Evolutionary conservation across 1,284 basidiomycete genomes (phyloP).

Genomic region (Puccinia triticina): DNA sequence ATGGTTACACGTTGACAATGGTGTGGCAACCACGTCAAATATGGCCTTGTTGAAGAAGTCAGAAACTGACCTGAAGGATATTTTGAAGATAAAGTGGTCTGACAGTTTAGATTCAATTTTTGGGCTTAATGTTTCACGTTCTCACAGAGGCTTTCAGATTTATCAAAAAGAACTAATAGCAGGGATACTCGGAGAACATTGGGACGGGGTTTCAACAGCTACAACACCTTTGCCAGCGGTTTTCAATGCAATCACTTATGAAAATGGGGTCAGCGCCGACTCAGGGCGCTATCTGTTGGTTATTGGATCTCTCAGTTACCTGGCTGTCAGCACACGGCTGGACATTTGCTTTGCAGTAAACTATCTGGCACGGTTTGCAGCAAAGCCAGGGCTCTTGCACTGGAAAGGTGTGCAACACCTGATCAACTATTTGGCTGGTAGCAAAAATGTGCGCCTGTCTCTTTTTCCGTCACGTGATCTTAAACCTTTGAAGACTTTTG

Average conservation of each 20-base stretch:
- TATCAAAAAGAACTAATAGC: not conserved
- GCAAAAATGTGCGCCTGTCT: not conserved
- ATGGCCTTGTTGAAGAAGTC: not conserved
- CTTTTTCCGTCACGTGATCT: not conserved
- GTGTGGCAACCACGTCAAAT: not conserved
- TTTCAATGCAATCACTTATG: not conserved
- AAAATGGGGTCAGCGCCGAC: not conserved
- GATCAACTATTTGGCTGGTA: not conserved
- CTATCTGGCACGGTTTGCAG: not conserved
- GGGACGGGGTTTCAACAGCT: not conserved
- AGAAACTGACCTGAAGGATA: not conserved
- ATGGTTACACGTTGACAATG: not conserved
- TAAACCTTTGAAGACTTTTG: not conserved
- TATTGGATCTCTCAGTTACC: not conserved
- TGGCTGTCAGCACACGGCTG: not conserved
- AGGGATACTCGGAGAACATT: not conserved
- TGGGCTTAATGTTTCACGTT: not conserved
- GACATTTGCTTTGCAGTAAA: conserved; percentile 2
- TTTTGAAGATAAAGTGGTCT: not conserved
- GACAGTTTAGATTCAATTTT: not conserved
- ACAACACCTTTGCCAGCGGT: not conserved
- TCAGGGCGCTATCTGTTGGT: not conserved
- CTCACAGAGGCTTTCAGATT: not conserved
- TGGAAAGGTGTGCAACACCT: not conserved
- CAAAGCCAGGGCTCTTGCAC: not conserved